A percentile compares a stretch with the other conserved stretches of the same genome.
These are phyloP conservation scores for Pseudogymnoascus sp. DNA, from an alignment of 2,329 filamentous ascomycete species.

Conservation along the genomic window DNA sequence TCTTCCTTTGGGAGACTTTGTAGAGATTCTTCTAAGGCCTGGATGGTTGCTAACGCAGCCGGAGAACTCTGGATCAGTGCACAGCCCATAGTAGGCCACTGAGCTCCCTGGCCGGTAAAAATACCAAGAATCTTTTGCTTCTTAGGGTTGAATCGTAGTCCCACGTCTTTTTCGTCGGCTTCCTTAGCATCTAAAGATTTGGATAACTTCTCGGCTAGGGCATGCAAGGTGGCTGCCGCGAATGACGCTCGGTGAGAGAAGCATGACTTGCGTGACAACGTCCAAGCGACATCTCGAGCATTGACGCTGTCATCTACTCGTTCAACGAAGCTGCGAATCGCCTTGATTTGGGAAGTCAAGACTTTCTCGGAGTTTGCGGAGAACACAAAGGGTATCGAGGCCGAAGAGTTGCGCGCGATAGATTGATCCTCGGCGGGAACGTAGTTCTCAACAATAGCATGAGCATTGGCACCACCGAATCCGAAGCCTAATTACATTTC, in stretches of 20 bases:
- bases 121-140: slow-evolving; percentile 13
- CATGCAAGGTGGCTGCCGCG: slow-evolving; percentile 8
- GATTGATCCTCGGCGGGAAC: slow-evolving; percentile 30
- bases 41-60: neutral
- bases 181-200: neutral
- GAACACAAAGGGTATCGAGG: slow-evolving; percentile 13
- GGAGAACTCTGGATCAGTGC: slow-evolving; percentile 13
- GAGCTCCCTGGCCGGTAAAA: slow-evolving; percentile 23
- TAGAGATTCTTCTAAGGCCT: neutral
- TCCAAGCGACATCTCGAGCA: neutral
- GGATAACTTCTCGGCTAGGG: slow-evolving; percentile 10
- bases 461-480: slow-evolving; percentile 38
- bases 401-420: slow-evolving; percentile 22
- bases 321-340: neutral
- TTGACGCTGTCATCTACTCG: neutral
- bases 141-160: neutral
- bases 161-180: neutral
- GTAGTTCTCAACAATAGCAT: slow-evolving; percentile 32
- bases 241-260: neutral
- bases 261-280: neutral
- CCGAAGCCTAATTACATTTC: slow-evolving; percentile 25
- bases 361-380: slow-evolving; percentile 16
- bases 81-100: slow-evolving; percentile 19
- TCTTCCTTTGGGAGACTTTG: slow-evolving; percentile 11
- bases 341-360: neutral